phyloP scores from a whole-genome alignment of 2,329 filamentous ascomycete genomes.

The Endoconidiophora polonica region DNA sequence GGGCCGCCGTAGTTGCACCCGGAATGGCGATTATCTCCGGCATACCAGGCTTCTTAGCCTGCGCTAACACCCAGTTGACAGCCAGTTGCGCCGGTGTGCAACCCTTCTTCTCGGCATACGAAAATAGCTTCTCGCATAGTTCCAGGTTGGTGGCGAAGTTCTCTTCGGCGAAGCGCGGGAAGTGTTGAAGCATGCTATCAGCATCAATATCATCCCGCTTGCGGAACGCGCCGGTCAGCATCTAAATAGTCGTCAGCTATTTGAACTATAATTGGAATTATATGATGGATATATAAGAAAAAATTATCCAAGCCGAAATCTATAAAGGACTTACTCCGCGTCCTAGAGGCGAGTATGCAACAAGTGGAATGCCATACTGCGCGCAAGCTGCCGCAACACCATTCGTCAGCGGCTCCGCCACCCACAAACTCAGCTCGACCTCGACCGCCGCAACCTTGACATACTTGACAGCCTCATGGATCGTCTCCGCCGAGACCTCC shows the following conservation, averaged over 20 bases:
- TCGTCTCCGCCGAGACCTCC: constrained; percentile 32
- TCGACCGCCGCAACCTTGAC: constrained; percentile 32
- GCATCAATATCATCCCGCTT: constrained; percentile 36
- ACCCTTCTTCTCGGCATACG: constrained; percentile 41
- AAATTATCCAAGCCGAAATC: neutral
- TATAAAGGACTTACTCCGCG: constrained; percentile 25
- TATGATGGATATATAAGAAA: neutral
- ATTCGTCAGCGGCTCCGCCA: constrained; percentile 31
- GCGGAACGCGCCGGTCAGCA: constrained; percentile 38
- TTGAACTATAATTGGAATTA: neutral
- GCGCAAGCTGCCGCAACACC: constrained; percentile 38
- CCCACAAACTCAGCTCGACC: constrained; percentile 36
- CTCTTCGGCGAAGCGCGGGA: constrained; percentile 45
- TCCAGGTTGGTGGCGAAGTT: constrained; percentile 48
- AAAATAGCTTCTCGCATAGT: constrained; percentile 40
- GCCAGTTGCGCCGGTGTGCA: constrained; percentile 48
- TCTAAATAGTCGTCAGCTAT: constrained; percentile 22
- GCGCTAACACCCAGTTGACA: constrained; percentile 41
- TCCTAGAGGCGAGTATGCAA: constrained; percentile 59
- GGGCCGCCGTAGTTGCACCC: constrained; percentile 38
- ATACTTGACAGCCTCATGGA: constrained; percentile 29
- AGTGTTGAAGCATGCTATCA: constrained; percentile 27
- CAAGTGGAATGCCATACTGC: constrained; percentile 49
- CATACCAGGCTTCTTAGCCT: constrained; percentile 34
- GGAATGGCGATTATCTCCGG: constrained; percentile 49